Evolutionary conservation across 495 filamentous ascomycete genomes (phyloP).

Genomic region (Endocarpon pusillum): DNA sequence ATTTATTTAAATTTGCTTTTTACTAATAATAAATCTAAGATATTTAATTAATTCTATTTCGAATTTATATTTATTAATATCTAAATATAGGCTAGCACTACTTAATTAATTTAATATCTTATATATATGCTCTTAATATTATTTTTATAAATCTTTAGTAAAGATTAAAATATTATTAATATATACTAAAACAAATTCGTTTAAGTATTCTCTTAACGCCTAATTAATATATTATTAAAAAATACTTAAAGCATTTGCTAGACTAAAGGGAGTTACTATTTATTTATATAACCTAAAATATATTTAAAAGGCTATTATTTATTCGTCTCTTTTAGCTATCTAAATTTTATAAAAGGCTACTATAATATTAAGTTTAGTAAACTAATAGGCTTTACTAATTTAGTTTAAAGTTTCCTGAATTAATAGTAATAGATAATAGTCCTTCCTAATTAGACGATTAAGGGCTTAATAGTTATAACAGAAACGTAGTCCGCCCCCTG

Average conservation of each 20-base stretch:
- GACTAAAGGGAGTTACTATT: conserved; percentile 4
- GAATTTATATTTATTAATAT: conserved; percentile 8
- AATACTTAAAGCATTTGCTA: conserved; percentile 5
- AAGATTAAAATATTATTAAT: conserved; percentile 11
- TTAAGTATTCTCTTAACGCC: conserved; percentile 5
- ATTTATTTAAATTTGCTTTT: conserved; percentile 6
- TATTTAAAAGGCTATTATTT: conserved; percentile 2
- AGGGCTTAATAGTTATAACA: no score
- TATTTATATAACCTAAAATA: conserved; percentile 3
- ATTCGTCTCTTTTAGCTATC: conserved; percentile 3
- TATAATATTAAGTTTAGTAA: conserved; percentile 5
- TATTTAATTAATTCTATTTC: conserved; percentile 6
- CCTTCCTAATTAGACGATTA: no score
- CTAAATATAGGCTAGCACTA: conserved; percentile 3
- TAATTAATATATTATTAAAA: conserved; percentile 13
- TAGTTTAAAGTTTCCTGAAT: no score
- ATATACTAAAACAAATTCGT: conserved; percentile 8
- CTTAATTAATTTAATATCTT: conserved; percentile 3
- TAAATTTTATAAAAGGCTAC: conserved; percentile 1
- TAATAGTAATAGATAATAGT: no score
- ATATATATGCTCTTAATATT: conserved; percentile 8
- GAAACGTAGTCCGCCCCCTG: no score
- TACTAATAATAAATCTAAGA: conserved; percentile 4
- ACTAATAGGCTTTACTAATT: no score
- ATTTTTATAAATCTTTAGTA: conserved; percentile 5